A percentile compares a stretch with the other conserved stretches of the same genome.
These are phyloP conservation scores for Corylus avellana DNA, from an alignment of 306 rosid species.

Conservation along the genomic window DNA sequence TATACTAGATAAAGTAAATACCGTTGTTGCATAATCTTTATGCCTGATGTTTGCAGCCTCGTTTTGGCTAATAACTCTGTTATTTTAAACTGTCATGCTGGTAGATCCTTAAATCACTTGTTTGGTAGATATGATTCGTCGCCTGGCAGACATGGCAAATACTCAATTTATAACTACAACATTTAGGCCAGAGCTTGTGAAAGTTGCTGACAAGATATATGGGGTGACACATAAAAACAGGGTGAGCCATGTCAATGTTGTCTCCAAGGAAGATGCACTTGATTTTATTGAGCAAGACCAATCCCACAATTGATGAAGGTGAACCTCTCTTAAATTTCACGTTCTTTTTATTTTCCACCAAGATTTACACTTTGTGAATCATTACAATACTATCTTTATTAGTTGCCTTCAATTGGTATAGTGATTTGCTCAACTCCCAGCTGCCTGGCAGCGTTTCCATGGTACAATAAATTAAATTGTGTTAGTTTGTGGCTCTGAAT, in stretches of 20 bases:
- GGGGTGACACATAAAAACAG: constrained; percentile 87
- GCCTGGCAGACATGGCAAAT: constrained; percentile 77
- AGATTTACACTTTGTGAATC: neutral
- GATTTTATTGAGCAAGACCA: constrained; percentile 92
- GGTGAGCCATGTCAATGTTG: constrained; percentile 86
- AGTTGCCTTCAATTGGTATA: neutral
- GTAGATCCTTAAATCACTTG: constrained; percentile 46
- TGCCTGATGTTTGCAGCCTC: neutral
- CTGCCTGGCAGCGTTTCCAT: neutral
- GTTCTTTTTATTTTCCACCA: constrained; percentile 7
- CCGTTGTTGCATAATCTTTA: neutral
- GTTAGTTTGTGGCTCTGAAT: neutral
- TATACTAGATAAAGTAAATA: neutral
- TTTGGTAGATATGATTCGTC: constrained; percentile 82
- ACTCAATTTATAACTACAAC: constrained; percentile 97
- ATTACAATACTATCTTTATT: neutral
- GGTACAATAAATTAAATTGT: neutral
- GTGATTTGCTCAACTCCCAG: neutral
- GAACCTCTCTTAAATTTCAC: neutral
- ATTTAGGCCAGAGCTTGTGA: constrained; percentile 90
- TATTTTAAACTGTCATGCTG: neutral
- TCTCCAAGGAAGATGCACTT: constrained; percentile 70
- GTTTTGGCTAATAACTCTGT: neutral
- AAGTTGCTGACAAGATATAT: constrained; percentile 89
- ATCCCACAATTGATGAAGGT: constrained; percentile 83